These are phyloP conservation scores for Mortierella sp. DNA, from an alignment of 371 early-diverging fungal genomes.

Conservation along the genomic window DNA sequence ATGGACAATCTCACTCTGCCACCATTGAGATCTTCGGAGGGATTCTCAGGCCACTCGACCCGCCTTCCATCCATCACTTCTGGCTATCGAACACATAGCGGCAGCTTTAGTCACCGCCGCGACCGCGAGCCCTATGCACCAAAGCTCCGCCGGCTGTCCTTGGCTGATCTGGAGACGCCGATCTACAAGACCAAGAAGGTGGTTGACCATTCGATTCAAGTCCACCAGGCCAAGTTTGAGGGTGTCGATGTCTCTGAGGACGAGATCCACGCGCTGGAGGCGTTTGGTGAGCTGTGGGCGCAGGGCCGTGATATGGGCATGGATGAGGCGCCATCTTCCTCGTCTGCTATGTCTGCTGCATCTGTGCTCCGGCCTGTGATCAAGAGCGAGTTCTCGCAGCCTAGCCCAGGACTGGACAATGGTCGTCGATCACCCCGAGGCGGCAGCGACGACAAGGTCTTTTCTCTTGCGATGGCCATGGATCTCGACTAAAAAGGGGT, in stretches of 20 bases:
- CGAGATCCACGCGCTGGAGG: slow-evolving; percentile 54
- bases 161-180: slow-evolving; percentile 50
- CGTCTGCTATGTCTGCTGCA: neutral
- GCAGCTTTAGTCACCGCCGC: slow-evolving; percentile 13
- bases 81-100: slow-evolving; percentile 28
- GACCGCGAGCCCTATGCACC: slow-evolving; percentile 18
- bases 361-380: slow-evolving; percentile 1
- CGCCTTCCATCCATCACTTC: slow-evolving; percentile 40
- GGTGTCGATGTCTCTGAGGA: slow-evolving; percentile 55
- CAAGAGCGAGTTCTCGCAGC: slow-evolving; percentile 21
- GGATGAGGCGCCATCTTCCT: slow-evolving; percentile 7
- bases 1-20: slow-evolving; percentile 35
- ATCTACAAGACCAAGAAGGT: slow-evolving; percentile 47
- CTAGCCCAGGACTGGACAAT: slow-evolving; percentile 30
- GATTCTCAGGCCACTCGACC: neutral
- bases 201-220: slow-evolving; percentile 28
- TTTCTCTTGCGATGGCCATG: slow-evolving; percentile 22
- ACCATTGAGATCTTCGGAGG: slow-evolving; percentile 23
- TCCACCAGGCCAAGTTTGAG: slow-evolving; percentile 38
- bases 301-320: slow-evolving; percentile 44
- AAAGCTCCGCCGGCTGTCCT: slow-evolving; percentile 44
- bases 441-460: neutral
- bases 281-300: slow-evolving; percentile 51
- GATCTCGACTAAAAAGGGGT: slow-evolving; percentile 24
- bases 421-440: slow-evolving; percentile 35